Percentiles rank a stretch among this genome's conserved stretches.
Conservation (phyloP, 2,329 filamentous ascomycete genomes). For the Neopestalotiopsis sp. region DNA sequence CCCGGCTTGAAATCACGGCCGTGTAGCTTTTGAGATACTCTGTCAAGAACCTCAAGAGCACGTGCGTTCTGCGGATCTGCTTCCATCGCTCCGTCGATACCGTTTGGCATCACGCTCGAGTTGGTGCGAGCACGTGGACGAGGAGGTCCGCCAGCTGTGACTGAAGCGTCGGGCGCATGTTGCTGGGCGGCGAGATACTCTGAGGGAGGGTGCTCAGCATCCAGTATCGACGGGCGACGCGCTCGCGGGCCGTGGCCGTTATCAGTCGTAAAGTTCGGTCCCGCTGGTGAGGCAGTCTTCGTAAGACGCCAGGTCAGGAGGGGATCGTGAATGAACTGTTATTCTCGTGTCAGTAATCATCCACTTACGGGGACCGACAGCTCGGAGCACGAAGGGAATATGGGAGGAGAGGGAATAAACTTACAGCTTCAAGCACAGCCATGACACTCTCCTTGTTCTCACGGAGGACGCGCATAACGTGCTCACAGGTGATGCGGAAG, state of each 20-base stretch:
- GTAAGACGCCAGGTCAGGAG: slow-evolving; percentile 94
- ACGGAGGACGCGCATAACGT: slow-evolving; percentile 94
- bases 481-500: slow-evolving; percentile 97
- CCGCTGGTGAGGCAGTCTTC: slow-evolving; percentile 65
- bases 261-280: slow-evolving; percentile 68
- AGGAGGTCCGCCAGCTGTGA: slow-evolving; percentile 53
- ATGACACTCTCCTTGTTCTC: slow-evolving; percentile 99
- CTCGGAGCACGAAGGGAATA: neutral
- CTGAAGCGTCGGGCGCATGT: slow-evolving; percentile 24
- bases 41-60: slow-evolving; percentile 86
- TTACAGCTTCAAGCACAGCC: slow-evolving; percentile 95
- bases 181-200: slow-evolving; percentile 58
- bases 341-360: neutral
- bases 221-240: slow-evolving; percentile 73
- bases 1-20: slow-evolving; percentile 88
- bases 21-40: slow-evolving; percentile 95
- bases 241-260: slow-evolving; percentile 55
- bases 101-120: slow-evolving; percentile 48
- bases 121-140: slow-evolving; percentile 66
- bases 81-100: slow-evolving; percentile 39
- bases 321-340: slow-evolving; percentile 97
- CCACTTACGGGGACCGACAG: neutral
- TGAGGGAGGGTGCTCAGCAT: slow-evolving; percentile 64
- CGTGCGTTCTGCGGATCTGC: slow-evolving; percentile 90
- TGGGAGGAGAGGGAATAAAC: slow-evolving; percentile 43